These are phyloP conservation scores for Hypoxylon sp. DNA, from an alignment of 2,329 filamentous ascomycete genomes.

Conservation along the genomic window DNA sequence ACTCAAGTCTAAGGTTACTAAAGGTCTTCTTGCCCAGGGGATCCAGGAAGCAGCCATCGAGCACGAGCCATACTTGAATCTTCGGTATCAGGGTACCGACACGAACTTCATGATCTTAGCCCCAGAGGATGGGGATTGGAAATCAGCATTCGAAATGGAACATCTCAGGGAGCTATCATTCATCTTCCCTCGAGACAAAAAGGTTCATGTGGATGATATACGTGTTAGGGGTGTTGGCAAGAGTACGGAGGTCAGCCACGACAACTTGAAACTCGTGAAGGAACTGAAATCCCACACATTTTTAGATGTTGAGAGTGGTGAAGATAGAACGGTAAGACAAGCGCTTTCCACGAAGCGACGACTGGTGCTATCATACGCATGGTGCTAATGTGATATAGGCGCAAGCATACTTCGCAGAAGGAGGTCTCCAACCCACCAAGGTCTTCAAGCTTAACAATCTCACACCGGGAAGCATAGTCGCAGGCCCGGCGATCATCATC, in stretches of 20 bases:
- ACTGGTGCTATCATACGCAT: too few species aligned
- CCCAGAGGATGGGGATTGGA: slow-evolving; percentile 49
- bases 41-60: slow-evolving; percentile 26
- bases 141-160: slow-evolving; percentile 47
- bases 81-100: slow-evolving; percentile 43
- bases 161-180: slow-evolving; percentile 55
- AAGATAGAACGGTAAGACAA: slow-evolving; percentile 28
- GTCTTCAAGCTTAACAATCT: slow-evolving; percentile 35
- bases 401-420: slow-evolving; percentile 34
- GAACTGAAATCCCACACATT: slow-evolving; percentile 30
- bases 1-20: slow-evolving; percentile 32
- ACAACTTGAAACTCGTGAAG: slow-evolving; percentile 37
- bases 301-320: slow-evolving; percentile 17
- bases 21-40: slow-evolving; percentile 26
- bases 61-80: slow-evolving; percentile 37
- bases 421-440: slow-evolving; percentile 34
- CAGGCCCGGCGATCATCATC: slow-evolving; percentile 39
- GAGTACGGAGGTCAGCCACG: slow-evolving; percentile 35
- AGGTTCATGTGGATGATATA: slow-evolving; percentile 53
- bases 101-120: slow-evolving; percentile 57
- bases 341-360: too few species aligned
- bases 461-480: slow-evolving; percentile 26
- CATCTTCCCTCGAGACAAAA: slow-evolving; percentile 43
- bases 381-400: slow-evolving; percentile 21
- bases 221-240: slow-evolving; percentile 46